Evolutionary conservation across 257 asterid genomes (phyloP).

Genomic region (Scutellaria galericulata): DNA sequence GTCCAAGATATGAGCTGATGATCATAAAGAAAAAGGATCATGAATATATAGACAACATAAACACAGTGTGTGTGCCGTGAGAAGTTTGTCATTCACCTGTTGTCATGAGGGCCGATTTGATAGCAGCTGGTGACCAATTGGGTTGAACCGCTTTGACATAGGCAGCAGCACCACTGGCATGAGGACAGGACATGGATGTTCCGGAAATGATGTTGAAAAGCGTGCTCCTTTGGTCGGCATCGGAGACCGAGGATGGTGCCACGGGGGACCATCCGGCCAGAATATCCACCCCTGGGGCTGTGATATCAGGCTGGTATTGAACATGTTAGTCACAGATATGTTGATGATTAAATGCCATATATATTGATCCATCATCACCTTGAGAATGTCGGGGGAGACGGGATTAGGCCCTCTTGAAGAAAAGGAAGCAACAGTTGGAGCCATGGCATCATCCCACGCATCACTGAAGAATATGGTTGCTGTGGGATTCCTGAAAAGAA

Average conservation of each 20-base stretch:
- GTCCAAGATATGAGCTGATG: conserved; percentile 47
- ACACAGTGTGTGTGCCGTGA: not conserved
- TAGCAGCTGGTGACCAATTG: conserved; percentile 52
- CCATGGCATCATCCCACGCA: conserved; percentile 49
- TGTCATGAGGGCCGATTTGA: conserved; percentile 61
- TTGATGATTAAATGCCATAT: not conserved
- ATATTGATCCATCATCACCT: conserved; percentile 36
- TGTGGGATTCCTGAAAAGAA: conserved; percentile 42
- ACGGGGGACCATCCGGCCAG: conserved; percentile 61
- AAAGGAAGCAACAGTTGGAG: conserved; percentile 56
- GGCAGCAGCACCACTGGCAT: conserved; percentile 55
- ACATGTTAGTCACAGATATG: too few relatives aligned
- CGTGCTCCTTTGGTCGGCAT: conserved; percentile 39
- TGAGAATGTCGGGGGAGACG: conserved; percentile 56
- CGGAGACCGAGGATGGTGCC: conserved; percentile 39
- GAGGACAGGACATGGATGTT: conserved; percentile 63
- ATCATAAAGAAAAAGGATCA: not conserved
- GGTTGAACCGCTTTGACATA: conserved; percentile 49
- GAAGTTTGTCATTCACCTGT: conserved; percentile 39
- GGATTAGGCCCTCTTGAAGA: conserved; percentile 63
- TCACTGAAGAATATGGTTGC: conserved; percentile 53
- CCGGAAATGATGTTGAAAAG: conserved; percentile 53
- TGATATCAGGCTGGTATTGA: conserved; percentile 49
- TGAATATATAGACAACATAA: too few relatives aligned
- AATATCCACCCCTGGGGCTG: conserved; percentile 64